phyloP scores from a whole-genome alignment of 768 basidiomycete species.

The Tricholoma flavovirens region DNA sequence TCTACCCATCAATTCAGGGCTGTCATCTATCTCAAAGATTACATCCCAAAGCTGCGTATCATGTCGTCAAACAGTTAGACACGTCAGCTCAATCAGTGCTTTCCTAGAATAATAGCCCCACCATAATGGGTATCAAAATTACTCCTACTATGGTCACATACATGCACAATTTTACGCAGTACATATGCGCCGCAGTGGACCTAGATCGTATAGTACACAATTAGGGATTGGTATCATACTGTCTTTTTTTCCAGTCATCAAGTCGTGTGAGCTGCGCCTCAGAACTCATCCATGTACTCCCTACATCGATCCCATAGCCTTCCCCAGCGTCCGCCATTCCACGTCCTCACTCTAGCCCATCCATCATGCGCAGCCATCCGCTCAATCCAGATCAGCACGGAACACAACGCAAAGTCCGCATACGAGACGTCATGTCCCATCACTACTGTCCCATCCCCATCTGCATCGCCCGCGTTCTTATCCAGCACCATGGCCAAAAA shows the following conservation, averaged over 20 bases:
- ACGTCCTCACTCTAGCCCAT: slow-evolving; percentile 61
- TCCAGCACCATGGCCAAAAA: slow-evolving; percentile 61
- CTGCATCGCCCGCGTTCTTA: slow-evolving; percentile 59
- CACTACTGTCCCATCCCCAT: slow-evolving; percentile 58
- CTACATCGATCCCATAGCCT: slow-evolving; percentile 56
- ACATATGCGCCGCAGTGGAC: background rate
- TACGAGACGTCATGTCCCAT: slow-evolving; percentile 66
- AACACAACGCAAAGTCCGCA: slow-evolving; percentile 69
- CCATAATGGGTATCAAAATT: background rate
- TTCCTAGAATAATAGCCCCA: too few relatives aligned
- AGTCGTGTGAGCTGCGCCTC: too few relatives aligned
- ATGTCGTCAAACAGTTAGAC: too few relatives aligned
- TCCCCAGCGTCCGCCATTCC: slow-evolving; percentile 68
- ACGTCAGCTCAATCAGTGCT: too few relatives aligned
- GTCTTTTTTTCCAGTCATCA: too few relatives aligned
- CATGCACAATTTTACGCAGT: background rate
- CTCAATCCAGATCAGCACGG: slow-evolving; percentile 71
- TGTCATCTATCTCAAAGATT: too few relatives aligned
- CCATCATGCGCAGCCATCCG: slow-evolving; percentile 68
- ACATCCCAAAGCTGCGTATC: too few relatives aligned
- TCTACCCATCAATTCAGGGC: too few relatives aligned
- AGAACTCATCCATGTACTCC: slow-evolving; percentile 61
- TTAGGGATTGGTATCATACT: background rate
- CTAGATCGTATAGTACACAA: background rate
- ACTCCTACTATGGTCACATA: background rate